Conservation (phyloP, 345 rosid species). For the Turritis glabra region DNA sequence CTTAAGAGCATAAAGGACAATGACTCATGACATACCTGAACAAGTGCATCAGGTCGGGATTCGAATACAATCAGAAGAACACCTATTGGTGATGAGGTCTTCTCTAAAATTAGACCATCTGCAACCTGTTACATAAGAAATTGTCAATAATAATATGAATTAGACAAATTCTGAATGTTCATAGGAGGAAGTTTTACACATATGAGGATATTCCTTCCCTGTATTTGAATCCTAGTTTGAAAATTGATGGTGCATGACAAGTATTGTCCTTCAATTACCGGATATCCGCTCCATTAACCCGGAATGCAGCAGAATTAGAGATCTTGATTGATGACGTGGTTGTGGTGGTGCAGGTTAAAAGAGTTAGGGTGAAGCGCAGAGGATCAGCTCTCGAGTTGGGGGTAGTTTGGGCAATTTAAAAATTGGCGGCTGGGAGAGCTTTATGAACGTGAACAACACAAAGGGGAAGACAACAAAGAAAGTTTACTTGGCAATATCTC, state of each 20-base stretch:
- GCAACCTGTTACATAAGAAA: conserved; percentile 58
- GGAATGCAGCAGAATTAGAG: not conserved
- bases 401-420: conserved; percentile 8
- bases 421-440: conserved; percentile 30
- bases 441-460: conserved; percentile 40
- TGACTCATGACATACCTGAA: conserved; percentile 62
- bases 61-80: conserved; percentile 96
- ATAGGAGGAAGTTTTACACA: not conserved
- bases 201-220: not conserved
- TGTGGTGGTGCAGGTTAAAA: not conserved
- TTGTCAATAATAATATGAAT: conserved; percentile 1
- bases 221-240: not conserved
- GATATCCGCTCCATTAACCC: no score
- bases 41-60: conserved; percentile 96
- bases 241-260: not conserved
- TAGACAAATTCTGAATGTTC: not conserved
- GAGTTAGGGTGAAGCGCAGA: not conserved
- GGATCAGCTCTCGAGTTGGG: not conserved
- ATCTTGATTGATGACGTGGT: conserved; percentile 10
- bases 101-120: conserved; percentile 87
- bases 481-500: conserved; percentile 21
- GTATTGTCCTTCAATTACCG: no score
- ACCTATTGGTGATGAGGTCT: conserved; percentile 94
- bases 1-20: conserved; percentile 3
- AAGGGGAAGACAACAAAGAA: conserved; percentile 26